These are phyloP conservation scores for Silene vulgaris DNA, from an alignment of 179 eudicot genomes.

Conservation along the genomic window DNA sequence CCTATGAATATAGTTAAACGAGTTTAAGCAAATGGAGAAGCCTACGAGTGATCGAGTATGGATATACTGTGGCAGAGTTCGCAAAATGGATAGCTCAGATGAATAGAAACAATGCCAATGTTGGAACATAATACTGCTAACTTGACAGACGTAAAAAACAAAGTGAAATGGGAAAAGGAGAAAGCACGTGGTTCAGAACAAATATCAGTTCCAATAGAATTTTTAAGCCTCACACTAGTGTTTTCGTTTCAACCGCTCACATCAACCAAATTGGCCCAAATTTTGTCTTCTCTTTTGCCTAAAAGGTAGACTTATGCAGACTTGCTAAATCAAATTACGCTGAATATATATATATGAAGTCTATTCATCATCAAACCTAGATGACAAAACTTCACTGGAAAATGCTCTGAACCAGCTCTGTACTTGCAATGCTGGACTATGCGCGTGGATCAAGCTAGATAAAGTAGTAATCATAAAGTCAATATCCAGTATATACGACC, in stretches of 20 bases:
- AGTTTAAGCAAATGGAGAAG: background rate
- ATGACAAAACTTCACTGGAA: background rate
- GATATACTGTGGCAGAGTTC: slow-evolving; percentile 9
- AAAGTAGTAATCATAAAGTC: background rate
- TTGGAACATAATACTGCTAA: background rate
- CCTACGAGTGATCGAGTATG: background rate
- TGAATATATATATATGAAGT: background rate
- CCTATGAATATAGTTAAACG: slow-evolving; percentile 38
- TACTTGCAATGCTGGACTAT: background rate
- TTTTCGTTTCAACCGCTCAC: background rate
- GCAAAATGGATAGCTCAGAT: background rate
- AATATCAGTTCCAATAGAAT: background rate
- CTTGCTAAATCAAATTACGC: background rate
- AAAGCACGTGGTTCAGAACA: background rate
- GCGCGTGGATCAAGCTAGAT: background rate
- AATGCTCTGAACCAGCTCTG: background rate
- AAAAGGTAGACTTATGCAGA: background rate
- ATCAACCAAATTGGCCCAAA: background rate
- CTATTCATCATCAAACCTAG: background rate
- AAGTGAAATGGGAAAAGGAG: background rate
- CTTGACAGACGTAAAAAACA: background rate
- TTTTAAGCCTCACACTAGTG: background rate
- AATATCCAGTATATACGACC: background rate
- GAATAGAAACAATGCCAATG: background rate
- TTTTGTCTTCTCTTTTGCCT: background rate